Evolutionary conservation across 2,329 filamentous ascomycete species (phyloP), one percentile per base, ranked within the genome.

Genomic region (Trichoderma pleuroti): DNA sequence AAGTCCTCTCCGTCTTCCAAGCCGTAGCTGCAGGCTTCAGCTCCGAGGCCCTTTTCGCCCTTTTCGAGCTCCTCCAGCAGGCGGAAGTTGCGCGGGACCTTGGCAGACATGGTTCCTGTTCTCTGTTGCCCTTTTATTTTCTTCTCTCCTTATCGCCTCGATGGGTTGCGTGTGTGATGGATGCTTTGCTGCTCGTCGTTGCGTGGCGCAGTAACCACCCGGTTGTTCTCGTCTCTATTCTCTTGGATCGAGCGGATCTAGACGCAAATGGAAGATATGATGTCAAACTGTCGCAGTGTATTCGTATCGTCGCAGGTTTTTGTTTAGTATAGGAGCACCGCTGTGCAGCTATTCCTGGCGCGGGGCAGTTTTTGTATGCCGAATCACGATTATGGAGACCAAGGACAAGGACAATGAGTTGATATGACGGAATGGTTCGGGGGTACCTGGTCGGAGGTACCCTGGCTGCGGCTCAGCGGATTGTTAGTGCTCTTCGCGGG

Each of bases 31-130:
- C 95, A 98, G 73, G 94, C 94, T 85, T 98, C 96, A 81, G 95
- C 94, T 78, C 96, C 95, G 74, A 96, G 87, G 73, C 96, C 96
- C 84, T 99, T 99, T 86, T 99, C 96, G 78, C 96, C 96, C 86
- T 98, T 98, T 86, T 99, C 96, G 24, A 99, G 88, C 89, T 99
- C 96, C 82, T 98, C 96, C 70, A 99, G 87, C 75, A 99, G 89
- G 79, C 95, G 91, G 81, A 99, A 99, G 85, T 98, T 98, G 81
- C 96, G 90, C 73, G 96, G 96, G 71, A 99, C 89, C 82, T 97
- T 84, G 75, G 82, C 82, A 52, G 77, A 74, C 80, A 82, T 83
- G 76, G 71, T 49, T 72, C 67, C 67, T 42, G 24, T 30, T 61
- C 18, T 32, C 4, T 60, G 12, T 52, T 21, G 18, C 14, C 8